A percentile compares a stretch with the other conserved stretches of the same genome.
Conservation (phyloP, 305 asterid species). For the Plantago lanceolata region DNA sequence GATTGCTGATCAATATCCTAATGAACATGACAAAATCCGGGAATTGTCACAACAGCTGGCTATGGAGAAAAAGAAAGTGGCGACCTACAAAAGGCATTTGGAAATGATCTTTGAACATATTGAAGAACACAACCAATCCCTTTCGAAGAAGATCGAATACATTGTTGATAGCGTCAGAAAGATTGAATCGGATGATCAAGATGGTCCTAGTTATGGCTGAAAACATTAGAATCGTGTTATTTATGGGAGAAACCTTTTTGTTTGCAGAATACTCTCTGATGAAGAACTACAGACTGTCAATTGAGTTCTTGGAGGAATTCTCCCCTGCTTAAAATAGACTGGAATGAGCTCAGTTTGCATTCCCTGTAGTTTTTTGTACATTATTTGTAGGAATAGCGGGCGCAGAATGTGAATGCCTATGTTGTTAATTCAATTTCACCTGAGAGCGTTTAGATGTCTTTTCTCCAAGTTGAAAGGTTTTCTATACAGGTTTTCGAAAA, state of each 20-base stretch:
- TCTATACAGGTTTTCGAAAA: no score
- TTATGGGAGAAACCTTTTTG: background rate
- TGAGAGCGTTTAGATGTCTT: background rate
- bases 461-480: no score
- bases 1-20: slow-evolving; percentile 83
- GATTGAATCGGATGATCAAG: slow-evolving; percentile 59
- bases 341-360: slow-evolving; percentile 1
- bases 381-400: slow-evolving; percentile 35
- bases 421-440: slow-evolving; percentile 22
- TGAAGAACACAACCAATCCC: slow-evolving; percentile 78
- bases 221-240: background rate
- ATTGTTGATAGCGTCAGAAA: slow-evolving; percentile 73
- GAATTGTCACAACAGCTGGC: slow-evolving; percentile 89
- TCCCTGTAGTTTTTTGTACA: slow-evolving; percentile 34
- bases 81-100: slow-evolving; percentile 78
- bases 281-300: background rate
- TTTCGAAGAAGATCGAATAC: slow-evolving; percentile 70
- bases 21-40: slow-evolving; percentile 83
- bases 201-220: slow-evolving; percentile 35
- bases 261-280: background rate
- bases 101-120: slow-evolving; percentile 83
- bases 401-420: slow-evolving; percentile 25
- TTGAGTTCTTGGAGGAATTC: background rate
- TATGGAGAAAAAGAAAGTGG: slow-evolving; percentile 77
- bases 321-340: background rate